These are phyloP conservation scores for Eimeria tenella DNA, from an alignment of 169 alveolate genomes.

Conservation along the genomic window DNA sequence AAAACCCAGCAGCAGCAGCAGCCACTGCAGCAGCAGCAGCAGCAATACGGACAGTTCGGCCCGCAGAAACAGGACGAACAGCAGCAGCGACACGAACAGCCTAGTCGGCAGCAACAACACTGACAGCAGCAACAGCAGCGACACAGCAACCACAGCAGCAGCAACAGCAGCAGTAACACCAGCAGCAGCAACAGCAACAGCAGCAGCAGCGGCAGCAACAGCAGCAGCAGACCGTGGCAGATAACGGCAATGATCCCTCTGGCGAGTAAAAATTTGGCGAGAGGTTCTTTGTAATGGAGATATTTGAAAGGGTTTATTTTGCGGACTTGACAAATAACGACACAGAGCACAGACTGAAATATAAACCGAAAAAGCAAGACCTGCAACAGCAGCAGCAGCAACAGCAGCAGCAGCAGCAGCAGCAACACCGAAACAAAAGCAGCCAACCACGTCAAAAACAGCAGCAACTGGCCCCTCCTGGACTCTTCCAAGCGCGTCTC, in stretches of 20 bases:
- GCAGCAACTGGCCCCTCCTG: too few relatives aligned
- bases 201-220: neutral
- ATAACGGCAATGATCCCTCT: slow-evolving; percentile 45
- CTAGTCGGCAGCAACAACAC: neutral
- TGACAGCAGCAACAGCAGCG: neutral
- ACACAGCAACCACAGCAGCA: neutral
- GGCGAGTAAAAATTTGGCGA: slow-evolving; percentile 30
- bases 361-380: slow-evolving; percentile 35
- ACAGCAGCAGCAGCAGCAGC: slow-evolving; percentile 27
- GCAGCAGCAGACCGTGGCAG: slow-evolving; percentile 35
- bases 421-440: neutral
- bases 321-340: neutral
- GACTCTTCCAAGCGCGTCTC: too few relatives aligned
- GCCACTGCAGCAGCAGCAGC: neutral
- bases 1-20: neutral
- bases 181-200: neutral
- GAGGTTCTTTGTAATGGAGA: neutral
- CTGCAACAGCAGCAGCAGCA: neutral
- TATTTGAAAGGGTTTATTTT: slow-evolving; percentile 6
- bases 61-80: neutral
- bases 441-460: too few relatives aligned
- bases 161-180: neutral
- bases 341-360: slow-evolving; percentile 7
- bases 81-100: neutral
- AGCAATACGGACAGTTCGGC: neutral